Evolutionary conservation across 768 basidiomycete species (phyloP).

Genomic region (Candolleomyces aberdarensis): DNA sequence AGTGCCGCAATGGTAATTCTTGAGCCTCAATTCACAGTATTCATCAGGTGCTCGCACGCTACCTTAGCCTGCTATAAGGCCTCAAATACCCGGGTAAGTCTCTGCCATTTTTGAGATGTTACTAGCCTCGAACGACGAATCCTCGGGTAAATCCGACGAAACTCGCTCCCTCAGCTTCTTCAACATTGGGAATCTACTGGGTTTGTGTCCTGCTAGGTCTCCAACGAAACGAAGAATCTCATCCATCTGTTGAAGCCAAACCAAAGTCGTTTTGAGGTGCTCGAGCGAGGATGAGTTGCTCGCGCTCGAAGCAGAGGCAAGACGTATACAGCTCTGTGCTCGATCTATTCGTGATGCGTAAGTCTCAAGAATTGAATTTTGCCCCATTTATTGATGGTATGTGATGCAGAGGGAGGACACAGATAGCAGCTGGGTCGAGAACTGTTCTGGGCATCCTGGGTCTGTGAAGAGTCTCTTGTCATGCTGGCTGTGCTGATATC

Average conservation of each 20-base stretch:
- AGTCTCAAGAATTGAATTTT: constrained; percentile 22
- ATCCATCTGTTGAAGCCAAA: constrained; percentile 57
- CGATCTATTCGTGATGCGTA: constrained; percentile 86
- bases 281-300: constrained; percentile 81
- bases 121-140: background rate
- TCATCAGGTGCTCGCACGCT: constrained; percentile 55
- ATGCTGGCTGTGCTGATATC: background rate
- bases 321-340: constrained; percentile 83
- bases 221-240: background rate
- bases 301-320: constrained; percentile 79
- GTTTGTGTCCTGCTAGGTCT: constrained; percentile 35
- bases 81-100: constrained; percentile 53
- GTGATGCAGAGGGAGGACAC: constrained; percentile 69
- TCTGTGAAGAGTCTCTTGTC: background rate
- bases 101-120: background rate
- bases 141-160: background rate
- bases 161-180: constrained; percentile 38
- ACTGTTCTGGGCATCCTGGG: constrained; percentile 85
- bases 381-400: too few relatives aligned
- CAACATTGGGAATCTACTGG: constrained; percentile 88
- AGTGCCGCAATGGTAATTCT: constrained; percentile 18
- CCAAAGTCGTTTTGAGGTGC: constrained; percentile 89
- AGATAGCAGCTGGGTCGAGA: constrained; percentile 76
- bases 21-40: too few relatives aligned
- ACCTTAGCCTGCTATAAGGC: constrained; percentile 93